Percentiles rank a stretch among this genome's conserved stretches.
Evolutionary conservation across 2,329 filamentous ascomycete species (phyloP).

Genomic region (Catunica adiposa): DNA sequence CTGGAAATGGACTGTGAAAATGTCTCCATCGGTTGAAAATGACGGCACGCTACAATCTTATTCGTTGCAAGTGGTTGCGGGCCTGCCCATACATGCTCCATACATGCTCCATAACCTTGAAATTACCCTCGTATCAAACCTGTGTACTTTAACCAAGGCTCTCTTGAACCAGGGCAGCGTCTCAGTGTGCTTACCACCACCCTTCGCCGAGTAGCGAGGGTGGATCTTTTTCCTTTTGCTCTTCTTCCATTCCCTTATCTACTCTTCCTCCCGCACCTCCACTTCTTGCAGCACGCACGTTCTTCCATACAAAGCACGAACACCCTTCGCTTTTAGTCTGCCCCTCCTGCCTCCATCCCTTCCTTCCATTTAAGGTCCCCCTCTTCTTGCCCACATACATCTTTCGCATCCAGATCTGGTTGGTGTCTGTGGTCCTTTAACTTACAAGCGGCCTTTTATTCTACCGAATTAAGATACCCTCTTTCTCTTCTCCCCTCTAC

Average conservation of each 20-base stretch:
- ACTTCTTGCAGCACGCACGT: not conserved
- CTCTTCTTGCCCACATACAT: not conserved
- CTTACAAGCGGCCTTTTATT: not conserved
- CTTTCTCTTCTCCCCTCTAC: not conserved
- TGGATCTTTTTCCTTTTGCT: not conserved
- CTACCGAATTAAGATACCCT: not conserved
- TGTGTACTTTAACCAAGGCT: too few relatives aligned
- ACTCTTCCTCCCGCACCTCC: not conserved
- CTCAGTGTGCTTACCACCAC: not conserved
- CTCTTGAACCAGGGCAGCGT: too few relatives aligned
- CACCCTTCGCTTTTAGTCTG: not conserved
- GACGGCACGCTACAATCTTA: too few relatives aligned
- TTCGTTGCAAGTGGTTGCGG: too few relatives aligned
- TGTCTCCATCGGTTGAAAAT: not conserved
- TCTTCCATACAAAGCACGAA: not conserved
- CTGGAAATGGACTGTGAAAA: not conserved
- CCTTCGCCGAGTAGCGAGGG: not conserved
- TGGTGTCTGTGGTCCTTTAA: not conserved
- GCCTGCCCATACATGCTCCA: too few relatives aligned
- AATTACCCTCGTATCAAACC: too few relatives aligned
- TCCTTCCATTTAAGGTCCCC: not conserved
- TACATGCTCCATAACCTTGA: too few relatives aligned
- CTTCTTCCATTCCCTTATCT: constrained; percentile 1
- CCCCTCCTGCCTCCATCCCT: not conserved
- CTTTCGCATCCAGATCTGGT: not conserved